Evolutionary conservation across 1,139 yeast species (phyloP).

Genomic region (Wickerhamomyces sp.): DNA sequence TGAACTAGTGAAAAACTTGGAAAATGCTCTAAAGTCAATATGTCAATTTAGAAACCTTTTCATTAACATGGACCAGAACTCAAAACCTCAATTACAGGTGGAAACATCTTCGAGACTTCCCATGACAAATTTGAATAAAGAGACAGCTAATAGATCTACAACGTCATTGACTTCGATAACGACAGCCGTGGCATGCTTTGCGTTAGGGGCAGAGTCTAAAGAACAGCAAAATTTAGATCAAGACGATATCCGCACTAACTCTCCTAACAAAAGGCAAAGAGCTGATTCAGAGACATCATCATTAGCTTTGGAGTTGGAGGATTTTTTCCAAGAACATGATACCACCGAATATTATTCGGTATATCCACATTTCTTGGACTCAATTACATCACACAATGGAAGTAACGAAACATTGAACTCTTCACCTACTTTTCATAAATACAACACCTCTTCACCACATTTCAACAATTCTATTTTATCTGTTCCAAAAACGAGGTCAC

Average conservation of each 20-base stretch:
- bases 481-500: conserved; percentile 8
- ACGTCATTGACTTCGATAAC: conserved; percentile 24
- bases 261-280: conserved; percentile 11
- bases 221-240: conserved; percentile 18
- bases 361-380: conserved; percentile 5
- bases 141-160: conserved; percentile 8
- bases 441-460: neutral
- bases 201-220: conserved; percentile 23
- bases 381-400: conserved; percentile 5
- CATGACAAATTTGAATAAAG: no score
- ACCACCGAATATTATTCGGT: conserved; percentile 17
- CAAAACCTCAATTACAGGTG: neutral
- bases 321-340: conserved; percentile 37
- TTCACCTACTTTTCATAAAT: conserved; percentile 3
- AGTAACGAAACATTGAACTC: conserved; percentile 7
- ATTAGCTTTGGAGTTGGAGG: conserved; percentile 50
- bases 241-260: neutral
- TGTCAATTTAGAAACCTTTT: conserved; percentile 46
- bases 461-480: neutral
- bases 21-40: conserved; percentile 33
- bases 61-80: conserved; percentile 4
- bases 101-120: conserved; percentile 1
- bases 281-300: conserved; percentile 30
- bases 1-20: conserved; percentile 33
- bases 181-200: conserved; percentile 30